A percentile compares a stretch with the other conserved stretches of the same genome.
phyloP scores from a whole-genome alignment of 2,329 filamentous ascomycete genomes.

The Hortaea werneckii region DNA sequence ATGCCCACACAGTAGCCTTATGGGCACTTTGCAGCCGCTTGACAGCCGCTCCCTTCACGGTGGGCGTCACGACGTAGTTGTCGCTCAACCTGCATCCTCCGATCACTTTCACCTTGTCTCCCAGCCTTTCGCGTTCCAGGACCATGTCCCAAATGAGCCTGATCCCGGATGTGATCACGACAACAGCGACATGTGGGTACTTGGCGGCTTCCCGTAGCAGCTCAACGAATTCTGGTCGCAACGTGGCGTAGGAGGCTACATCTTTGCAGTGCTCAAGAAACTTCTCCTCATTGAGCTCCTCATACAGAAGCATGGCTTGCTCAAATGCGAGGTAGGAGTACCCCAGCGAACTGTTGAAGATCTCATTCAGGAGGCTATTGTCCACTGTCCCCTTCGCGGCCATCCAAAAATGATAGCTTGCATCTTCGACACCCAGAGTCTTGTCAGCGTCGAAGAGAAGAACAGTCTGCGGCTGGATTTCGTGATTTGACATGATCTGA shows the following conservation, averaged over 20 bases:
- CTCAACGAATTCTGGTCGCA: slow-evolving; percentile 40
- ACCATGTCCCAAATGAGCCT: slow-evolving; percentile 47
- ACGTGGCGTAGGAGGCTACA: slow-evolving; percentile 31
- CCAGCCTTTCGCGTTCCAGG: slow-evolving; percentile 35
- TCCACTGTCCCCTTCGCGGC: background rate
- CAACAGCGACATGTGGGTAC: slow-evolving; percentile 31
- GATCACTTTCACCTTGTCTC: slow-evolving; percentile 38
- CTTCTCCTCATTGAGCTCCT: slow-evolving; percentile 31
- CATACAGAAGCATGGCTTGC: slow-evolving; percentile 45
- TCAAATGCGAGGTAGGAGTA: slow-evolving; percentile 48
- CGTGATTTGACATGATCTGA: slow-evolving; percentile 16
- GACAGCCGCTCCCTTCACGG: slow-evolving; percentile 42
- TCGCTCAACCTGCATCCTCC: slow-evolving; percentile 41
- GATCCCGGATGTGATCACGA: slow-evolving; percentile 49
- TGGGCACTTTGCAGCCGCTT: slow-evolving; percentile 27
- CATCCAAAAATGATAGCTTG: slow-evolving; percentile 43
- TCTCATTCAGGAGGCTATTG: background rate
- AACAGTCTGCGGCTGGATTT: slow-evolving; percentile 30
- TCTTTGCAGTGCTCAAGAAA: slow-evolving; percentile 39
- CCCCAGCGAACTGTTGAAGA: slow-evolving; percentile 26
- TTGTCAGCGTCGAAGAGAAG: slow-evolving; percentile 50
- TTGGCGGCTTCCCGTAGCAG: slow-evolving; percentile 30
- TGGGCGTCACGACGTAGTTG: slow-evolving; percentile 41
- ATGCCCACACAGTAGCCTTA: slow-evolving; percentile 40
- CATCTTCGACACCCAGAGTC: slow-evolving; percentile 44